Conservation (phyloP, 768 basidiomycete species). For the Postia placenta region DNA sequence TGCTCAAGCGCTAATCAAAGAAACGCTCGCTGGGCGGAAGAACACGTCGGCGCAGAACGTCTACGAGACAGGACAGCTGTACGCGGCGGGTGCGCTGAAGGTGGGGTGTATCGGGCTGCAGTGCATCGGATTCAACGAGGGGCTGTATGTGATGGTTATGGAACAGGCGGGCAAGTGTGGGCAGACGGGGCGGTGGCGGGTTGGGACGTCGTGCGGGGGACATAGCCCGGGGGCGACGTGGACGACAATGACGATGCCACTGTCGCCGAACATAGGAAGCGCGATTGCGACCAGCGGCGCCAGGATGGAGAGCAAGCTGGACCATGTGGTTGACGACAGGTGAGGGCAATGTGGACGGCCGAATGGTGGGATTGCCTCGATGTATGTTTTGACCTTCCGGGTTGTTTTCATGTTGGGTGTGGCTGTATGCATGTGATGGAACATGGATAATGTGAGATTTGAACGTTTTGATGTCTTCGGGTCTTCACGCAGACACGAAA, state of each 20-base stretch:
- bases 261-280: background rate
- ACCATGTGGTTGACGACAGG: too few relatives aligned
- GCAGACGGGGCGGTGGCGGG: slow-evolving; percentile 25
- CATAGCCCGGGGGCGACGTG: slow-evolving; percentile 5
- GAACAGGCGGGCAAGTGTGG: slow-evolving; percentile 51
- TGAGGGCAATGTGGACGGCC: too few relatives aligned
- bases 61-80: slow-evolving; percentile 71
- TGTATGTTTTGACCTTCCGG: too few relatives aligned
- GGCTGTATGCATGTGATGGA: too few relatives aligned
- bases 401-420: too few relatives aligned
- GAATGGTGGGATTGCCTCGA: too few relatives aligned
- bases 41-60: slow-evolving; percentile 73
- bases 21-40: slow-evolving; percentile 65
- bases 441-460: too few relatives aligned
- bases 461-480: too few relatives aligned
- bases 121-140: slow-evolving; percentile 70
- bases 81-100: slow-evolving; percentile 64
- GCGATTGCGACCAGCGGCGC: too few relatives aligned
- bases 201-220: background rate
- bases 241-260: background rate
- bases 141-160: slow-evolving; percentile 56
- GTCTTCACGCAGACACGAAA: too few relatives aligned
- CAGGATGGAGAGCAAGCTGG: too few relatives aligned
- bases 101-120: slow-evolving; percentile 70
- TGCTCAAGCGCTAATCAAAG: slow-evolving; percentile 59